phyloP scores from a whole-genome alignment of 257 asterid genomes.

The Nicotiana otophora region DNA sequence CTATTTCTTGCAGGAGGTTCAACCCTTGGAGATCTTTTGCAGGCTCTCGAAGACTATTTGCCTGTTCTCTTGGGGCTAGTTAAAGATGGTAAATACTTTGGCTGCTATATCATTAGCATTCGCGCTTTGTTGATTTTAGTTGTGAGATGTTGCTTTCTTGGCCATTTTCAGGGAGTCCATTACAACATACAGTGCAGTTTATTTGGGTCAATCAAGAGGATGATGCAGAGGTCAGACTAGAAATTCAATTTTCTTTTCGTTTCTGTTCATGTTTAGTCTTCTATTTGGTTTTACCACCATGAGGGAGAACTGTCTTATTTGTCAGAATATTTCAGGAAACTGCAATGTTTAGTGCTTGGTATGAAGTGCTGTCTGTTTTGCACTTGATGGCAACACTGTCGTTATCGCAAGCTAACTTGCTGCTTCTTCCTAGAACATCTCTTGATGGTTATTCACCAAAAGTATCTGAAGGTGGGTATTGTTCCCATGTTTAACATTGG shows the following conservation, averaged over 20 bases:
- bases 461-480: constrained; percentile 85
- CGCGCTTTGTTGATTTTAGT: constrained; percentile 12
- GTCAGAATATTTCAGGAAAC: constrained; percentile 54
- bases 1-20: constrained; percentile 81
- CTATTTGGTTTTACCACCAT: constrained; percentile 14
- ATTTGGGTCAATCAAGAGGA: constrained; percentile 98
- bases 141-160: constrained; percentile 19
- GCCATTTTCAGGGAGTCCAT: constrained; percentile 60
- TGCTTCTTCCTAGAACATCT: constrained; percentile 89
- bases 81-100: constrained; percentile 66
- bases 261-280: not conserved
- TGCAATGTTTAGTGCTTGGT: constrained; percentile 83
- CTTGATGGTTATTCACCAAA: constrained; percentile 80
- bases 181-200: constrained; percentile 86
- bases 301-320: constrained; percentile 8
- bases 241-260: not conserved
- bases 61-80: constrained; percentile 92
- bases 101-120: not conserved
- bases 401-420: constrained; percentile 78
- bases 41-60: constrained; percentile 85
- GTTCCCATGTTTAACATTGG: not conserved
- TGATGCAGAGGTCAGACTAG: constrained; percentile 71
- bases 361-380: constrained; percentile 84
- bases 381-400: constrained; percentile 96
- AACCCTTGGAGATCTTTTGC: constrained; percentile 83